Base-by-base conservation (phyloP, 2,329 filamentous ascomycete genomes). In the Colletotrichum simmondsii region DNA sequence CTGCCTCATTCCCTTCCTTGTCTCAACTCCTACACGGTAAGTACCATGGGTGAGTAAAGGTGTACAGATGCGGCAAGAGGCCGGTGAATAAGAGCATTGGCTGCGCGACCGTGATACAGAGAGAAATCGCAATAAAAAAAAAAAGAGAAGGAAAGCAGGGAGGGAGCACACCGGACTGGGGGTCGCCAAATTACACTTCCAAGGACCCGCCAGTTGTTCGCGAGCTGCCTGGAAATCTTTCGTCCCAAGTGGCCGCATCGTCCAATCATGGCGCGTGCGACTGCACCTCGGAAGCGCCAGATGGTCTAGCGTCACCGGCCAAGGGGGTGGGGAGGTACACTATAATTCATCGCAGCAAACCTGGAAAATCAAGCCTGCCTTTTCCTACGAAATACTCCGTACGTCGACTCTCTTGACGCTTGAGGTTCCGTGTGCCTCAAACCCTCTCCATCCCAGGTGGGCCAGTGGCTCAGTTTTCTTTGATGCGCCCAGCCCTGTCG, bases 261-360 rank as follows among this genome's bases (percentile, higher is more conserved):
- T 68, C 69, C 69, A 71, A 71, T 68, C 37, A 71, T 62, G 65
- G 54, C 58, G 58, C 37, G 57, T 68, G 52, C 37, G 58, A 49
- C 37, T 42, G 14, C 49, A 63, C 5, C 10, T 54, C 37, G 56
- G 63, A 46, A 61, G 63, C 56, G 68, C 56, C 68, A 60, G 56
- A 49, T 60, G 56, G 62, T 28, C 24, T 71, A 67, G 63, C 26
- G 63, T 59, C 54, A 63, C 24, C 30, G 11, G 46, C 19, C 22
- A 24, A 37, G 52, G 69, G 65, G 19, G 37, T 46, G 49, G 22
- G 42, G 6, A 49, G 42, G 19, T 49, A 11, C 42, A 49, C 42
- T 49, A 22, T 49, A 49, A 49, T 49, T 49, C 42, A 49, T 49
- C 42, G 19, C 19, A 49, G 42, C 19, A 49, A 49, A 22, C 8